Conservation (phyloP, 305 asterid genomes). For the Fraxinus greggii region DNA sequence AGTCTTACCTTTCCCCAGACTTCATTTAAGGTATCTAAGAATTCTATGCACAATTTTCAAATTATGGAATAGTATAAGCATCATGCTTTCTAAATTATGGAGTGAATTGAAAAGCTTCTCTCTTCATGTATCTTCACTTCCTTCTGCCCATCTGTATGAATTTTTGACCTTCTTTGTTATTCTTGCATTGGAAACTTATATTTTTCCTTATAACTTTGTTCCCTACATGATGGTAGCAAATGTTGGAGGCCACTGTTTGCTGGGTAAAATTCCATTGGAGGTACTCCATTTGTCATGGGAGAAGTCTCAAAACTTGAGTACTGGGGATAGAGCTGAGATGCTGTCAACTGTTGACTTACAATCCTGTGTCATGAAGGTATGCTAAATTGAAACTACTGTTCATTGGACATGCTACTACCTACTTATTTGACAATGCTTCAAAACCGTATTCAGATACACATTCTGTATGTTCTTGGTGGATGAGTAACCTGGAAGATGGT, state of each 20-base stretch:
- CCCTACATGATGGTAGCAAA: conserved; percentile 46
- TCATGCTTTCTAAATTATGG: background rate
- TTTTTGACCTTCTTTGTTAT: background rate
- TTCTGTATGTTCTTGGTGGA: conserved; percentile 8
- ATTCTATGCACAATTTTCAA: too few relatives aligned
- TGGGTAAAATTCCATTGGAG: conserved; percentile 90
- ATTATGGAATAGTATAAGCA: background rate
- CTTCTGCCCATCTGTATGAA: background rate
- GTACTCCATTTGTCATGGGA: conserved; percentile 77
- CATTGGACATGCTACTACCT: background rate
- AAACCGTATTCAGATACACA: background rate
- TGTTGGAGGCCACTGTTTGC: conserved; percentile 68
- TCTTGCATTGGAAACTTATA: conserved; percentile 4
- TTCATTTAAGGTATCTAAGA: too few relatives aligned
- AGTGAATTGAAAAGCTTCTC: background rate
- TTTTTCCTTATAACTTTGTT: conserved; percentile 27
- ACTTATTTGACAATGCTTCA: background rate
- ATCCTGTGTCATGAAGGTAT: conserved; percentile 80
- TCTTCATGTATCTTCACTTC: background rate
- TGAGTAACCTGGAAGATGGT: conserved; percentile 13
- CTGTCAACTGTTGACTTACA: conserved; percentile 75
- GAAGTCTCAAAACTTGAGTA: conserved; percentile 68
- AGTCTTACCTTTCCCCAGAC: too few relatives aligned
- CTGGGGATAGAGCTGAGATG: conserved; percentile 86
- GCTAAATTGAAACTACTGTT: background rate